Base-by-base conservation (phyloP, 352 stramenopile species). In the Phytophthora foliorum region DNA sequence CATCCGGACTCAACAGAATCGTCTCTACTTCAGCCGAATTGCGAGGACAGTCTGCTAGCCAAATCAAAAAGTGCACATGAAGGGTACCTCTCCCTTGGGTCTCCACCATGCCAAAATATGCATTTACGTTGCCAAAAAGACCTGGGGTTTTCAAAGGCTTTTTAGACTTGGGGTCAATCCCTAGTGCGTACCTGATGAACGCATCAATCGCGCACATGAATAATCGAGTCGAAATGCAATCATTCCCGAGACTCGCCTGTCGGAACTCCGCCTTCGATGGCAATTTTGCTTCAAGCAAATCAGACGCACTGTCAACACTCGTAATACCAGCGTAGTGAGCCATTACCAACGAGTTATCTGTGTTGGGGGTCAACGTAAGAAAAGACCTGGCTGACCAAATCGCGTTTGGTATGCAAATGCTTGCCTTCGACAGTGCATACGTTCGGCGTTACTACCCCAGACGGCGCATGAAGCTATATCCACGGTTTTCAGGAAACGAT, bases 361-460 rank as follows among this genome's bases (percentile, higher is more conserved):
- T 38, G 16, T 49, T 63, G 4, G 31, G 31, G 5, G 55, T 63
- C 22, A 48, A 41, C 0, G 44, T 63, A 22, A 55, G 4, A 4
- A 31, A 63, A n/a, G n/a, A n/a, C n/a, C n/a, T n/a, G n/a, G n/a
- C n/a, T n/a, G n/a, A n/a, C n/a, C n/a, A 63, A 38, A 54, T n/a
- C 55, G 19, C 0, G 44, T 50, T 17, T 63, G 55, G 17, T 52
- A 41, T 3, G 55, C 42, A 29, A 63, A 55, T 39, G 55, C 55
- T n/a, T 48, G 17, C 6, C 39, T 24, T 42, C 55, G n/a, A 19
- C 31, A 63, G 13, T 63, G 55, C 8, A 22, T 32, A 8, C 54
- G 25, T 39, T 62, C 54, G 16, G 41, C 21, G n/a, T 62, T 62
- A 6, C 54, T 62, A n/a, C 54, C 54, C 54, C 54, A 62, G 17